Percentiles rank a stretch among this genome's conserved stretches.
Evolutionary conservation across 257 asterid species (phyloP).

Genomic region (Nicotiana noctiflora): DNA sequence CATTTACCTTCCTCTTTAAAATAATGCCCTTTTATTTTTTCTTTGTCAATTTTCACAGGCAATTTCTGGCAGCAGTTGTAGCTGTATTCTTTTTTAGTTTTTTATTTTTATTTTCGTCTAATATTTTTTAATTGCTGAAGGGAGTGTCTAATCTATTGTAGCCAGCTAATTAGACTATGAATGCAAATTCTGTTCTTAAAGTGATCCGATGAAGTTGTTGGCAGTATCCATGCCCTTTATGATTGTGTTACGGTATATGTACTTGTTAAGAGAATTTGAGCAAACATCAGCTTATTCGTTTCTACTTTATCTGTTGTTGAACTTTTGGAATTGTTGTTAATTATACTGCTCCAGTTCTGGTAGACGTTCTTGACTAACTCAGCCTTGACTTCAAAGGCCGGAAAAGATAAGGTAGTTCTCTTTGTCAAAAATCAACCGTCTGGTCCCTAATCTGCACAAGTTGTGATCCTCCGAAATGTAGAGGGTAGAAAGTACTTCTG

Average conservation of each 20-base stretch:
- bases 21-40: neutral
- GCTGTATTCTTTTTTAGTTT: slow-evolving; percentile 29
- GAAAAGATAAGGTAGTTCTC: neutral
- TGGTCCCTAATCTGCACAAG: too few species aligned
- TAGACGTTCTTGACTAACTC: neutral
- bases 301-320: neutral
- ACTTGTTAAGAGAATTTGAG: neutral
- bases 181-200: neutral
- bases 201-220: neutral
- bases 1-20: neutral
- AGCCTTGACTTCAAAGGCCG: neutral
- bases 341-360: neutral
- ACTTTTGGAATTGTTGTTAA: neutral
- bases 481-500: neutral
- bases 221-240: neutral
- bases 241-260: neutral
- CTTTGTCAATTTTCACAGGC: slow-evolving; percentile 12
- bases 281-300: neutral
- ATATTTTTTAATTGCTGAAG: neutral
- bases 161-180: neutral
- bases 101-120: slow-evolving; percentile 7
- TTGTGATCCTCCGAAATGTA: too few species aligned
- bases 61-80: slow-evolving; percentile 25
- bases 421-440: neutral
- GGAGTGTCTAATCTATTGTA: neutral